Evolutionary conservation across 78 protist species (phyloP).

Genomic region (Polysphondylium violaceum): DNA sequence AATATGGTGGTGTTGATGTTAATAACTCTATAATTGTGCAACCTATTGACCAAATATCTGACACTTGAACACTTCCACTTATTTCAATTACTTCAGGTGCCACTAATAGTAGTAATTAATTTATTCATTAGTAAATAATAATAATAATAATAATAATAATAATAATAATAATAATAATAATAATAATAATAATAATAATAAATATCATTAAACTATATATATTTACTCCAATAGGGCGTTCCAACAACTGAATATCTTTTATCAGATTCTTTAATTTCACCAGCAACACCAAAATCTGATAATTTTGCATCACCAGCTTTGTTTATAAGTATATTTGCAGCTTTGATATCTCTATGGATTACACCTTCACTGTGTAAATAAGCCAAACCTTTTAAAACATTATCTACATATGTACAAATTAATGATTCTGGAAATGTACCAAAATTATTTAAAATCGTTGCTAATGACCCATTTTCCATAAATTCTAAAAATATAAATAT

Average conservation of each 20-base stretch:
- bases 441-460: conserved; percentile 79
- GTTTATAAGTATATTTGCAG: conserved; percentile 89
- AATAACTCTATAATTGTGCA: conserved; percentile 96
- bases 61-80: conserved; percentile 84
- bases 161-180: no score
- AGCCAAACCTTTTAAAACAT: conserved; percentile 89
- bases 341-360: conserved; percentile 93
- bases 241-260: conserved; percentile 65
- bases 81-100: conserved; percentile 98
- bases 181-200: no score
- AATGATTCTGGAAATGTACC: conserved; percentile 96
- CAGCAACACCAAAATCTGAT: conserved; percentile 96
- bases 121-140: no score
- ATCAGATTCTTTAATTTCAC: conserved; percentile 67
- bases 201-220: background rate
- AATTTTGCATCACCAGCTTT: conserved; percentile 87
- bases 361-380: conserved; percentile 91
- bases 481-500: conserved; percentile 94
- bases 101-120: no score
- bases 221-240: conserved; percentile 48
- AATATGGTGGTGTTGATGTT: conserved; percentile 97
- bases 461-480: conserved; percentile 95
- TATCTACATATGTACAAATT: conserved; percentile 83
- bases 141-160: no score
- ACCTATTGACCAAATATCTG: conserved; percentile 98